Conservation (phyloP, 371 early-diverging fungal genomes). For the Mucor velutinosus region DNA sequence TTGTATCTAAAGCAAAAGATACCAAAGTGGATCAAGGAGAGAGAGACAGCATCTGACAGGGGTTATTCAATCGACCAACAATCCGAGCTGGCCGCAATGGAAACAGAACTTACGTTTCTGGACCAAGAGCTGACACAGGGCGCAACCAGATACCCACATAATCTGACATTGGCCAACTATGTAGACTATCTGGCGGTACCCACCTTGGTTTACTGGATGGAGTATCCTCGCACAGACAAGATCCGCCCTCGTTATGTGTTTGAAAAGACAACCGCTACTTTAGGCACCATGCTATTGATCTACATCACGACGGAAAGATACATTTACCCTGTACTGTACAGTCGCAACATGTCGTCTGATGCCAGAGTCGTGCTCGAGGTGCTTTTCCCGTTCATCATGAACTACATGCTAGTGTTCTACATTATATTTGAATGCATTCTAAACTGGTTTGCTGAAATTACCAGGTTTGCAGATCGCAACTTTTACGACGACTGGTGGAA, state of each 20-base stretch:
- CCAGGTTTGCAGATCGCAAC: slow-evolving; percentile 90
- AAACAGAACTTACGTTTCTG: slow-evolving; percentile 54
- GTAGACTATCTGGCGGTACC: slow-evolving; percentile 87
- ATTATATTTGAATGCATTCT: slow-evolving; percentile 94
- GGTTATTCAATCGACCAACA: too few species aligned
- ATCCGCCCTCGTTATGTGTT: slow-evolving; percentile 84
- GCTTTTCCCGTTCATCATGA: slow-evolving; percentile 83
- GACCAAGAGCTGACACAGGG: slow-evolving; percentile 60
- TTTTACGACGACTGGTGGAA: slow-evolving; percentile 99
- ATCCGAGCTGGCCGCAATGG: slow-evolving; percentile 21
- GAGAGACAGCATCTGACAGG: too few species aligned
- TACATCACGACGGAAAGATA: slow-evolving; percentile 84
- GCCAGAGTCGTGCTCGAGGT: slow-evolving; percentile 62
- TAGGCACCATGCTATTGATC: slow-evolving; percentile 75
- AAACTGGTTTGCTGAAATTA: slow-evolving; percentile 93
- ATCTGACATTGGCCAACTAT: slow-evolving; percentile 80
- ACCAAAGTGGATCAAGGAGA: slow-evolving; percentile 25
- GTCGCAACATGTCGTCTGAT: slow-evolving; percentile 53
- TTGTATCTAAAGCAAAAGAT: slow-evolving; percentile 36
- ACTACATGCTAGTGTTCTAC: slow-evolving; percentile 87
- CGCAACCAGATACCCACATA: slow-evolving; percentile 70
- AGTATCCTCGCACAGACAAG: slow-evolving; percentile 83
- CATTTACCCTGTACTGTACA: slow-evolving; percentile 75
- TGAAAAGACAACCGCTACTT: slow-evolving; percentile 76
- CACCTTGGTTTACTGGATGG: slow-evolving; percentile 86